Evolutionary conservation across 306 rosid species (phyloP), one percentile per base, ranked within the genome.

Genomic region (Morella rubra): DNA sequence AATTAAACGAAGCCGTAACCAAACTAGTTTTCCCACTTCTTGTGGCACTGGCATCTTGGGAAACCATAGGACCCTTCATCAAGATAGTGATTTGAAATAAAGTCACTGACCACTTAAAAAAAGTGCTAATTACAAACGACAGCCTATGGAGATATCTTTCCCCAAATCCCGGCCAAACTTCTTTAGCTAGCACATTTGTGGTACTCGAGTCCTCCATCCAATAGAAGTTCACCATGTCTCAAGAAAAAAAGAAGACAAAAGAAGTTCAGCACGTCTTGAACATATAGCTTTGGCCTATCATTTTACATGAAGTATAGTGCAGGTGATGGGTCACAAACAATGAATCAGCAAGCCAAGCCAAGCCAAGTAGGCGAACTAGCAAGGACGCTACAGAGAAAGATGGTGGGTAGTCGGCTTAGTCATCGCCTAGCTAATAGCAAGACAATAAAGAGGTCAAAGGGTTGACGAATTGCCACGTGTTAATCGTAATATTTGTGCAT

Each of bases 381-480:
- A 32, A 2, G 47, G 15, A 68, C 4, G 66, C 46, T 27, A 47
- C 65, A 47, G 14, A 47, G 47, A 22, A 60, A 32, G 37, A 32
- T 32, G 27, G 42, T 24, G 50, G 45, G 59, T 15, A 64, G 45
- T 18, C 13, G 37, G 49, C 46, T 18, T 7, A 61, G 69, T 62
- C 13, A 20, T 45, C 3, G 37, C 37, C 3, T 32, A 32, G 37
- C 37, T 32, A 32, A 5, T 14, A 64, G 50, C 71, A 66, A 42
- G 8, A n/a, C 50, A 9, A 3, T 1, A 4, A 2, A 42, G 4
- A 8, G 61, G 81, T 71, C 72, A 78, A 78, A 32, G 76, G 20
- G 0, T 77, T 49, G 62, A 5, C 60, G n/a, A 49, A 42, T 12
- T 14, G 32, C 59, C 58, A 72, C 76, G 56, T 74, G 80, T 13